phyloP scores from a whole-genome alignment of 148 eudicot species.

The Pharnaceum exiguum region DNA sequence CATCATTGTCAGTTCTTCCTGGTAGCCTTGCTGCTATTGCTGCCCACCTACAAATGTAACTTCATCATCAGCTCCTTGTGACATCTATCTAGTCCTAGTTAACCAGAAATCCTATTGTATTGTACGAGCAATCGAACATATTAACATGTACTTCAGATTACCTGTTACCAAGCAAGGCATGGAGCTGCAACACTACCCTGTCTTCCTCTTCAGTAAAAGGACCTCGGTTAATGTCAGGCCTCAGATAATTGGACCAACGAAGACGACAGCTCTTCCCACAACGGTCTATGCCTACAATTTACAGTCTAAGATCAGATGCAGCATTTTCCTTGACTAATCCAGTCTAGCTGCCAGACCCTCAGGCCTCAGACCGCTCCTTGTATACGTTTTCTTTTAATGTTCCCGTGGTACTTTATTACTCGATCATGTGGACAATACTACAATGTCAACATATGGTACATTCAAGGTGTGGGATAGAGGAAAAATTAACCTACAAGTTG shows the following conservation, averaged over 20 bases:
- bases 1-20: constrained; percentile 37
- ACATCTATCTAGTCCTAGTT: neutral
- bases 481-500: no score
- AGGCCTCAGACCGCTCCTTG: no score
- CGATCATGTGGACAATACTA: no score
- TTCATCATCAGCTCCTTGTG: neutral
- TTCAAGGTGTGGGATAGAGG: no score
- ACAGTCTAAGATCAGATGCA: neutral
- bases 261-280: constrained; percentile 33
- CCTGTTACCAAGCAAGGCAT: constrained; percentile 32
- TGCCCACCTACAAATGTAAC: constrained; percentile 23
- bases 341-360: no score
- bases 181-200: constrained; percentile 19
- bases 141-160: neutral
- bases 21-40: constrained; percentile 33
- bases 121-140: no score
- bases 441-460: no score
- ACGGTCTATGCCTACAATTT: constrained; percentile 15
- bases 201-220: constrained; percentile 24
- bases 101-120: no score
- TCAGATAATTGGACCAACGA: constrained; percentile 28
- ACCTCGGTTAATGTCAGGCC: constrained; percentile 20
- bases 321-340: no score
- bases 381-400: no score
- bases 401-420: no score